phyloP scores from a whole-genome alignment of 768 basidiomycete genomes.

The Sutorius australiensis region DNA sequence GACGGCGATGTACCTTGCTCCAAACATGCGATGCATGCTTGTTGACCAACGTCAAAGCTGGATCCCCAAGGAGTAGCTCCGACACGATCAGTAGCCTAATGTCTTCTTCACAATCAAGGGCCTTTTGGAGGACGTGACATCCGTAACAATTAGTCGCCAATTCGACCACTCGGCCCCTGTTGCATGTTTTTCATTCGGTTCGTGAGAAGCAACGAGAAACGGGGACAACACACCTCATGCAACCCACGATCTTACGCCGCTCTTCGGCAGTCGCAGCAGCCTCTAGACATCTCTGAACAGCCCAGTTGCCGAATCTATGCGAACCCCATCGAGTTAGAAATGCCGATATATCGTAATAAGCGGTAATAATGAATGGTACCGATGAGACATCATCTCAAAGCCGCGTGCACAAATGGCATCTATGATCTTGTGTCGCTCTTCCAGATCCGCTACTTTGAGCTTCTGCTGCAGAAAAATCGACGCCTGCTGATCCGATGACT shows the following conservation, averaged over 20 bases:
- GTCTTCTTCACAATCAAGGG: constrained; percentile 87
- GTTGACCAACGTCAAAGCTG: constrained; percentile 81
- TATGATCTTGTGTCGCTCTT: constrained; percentile 78
- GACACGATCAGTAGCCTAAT: constrained; percentile 79
- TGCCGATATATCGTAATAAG: neutral
- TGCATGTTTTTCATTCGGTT: constrained; percentile 1
- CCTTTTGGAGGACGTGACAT: constrained; percentile 86
- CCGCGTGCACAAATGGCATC: constrained; percentile 82
- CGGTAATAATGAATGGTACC: constrained; percentile 37
- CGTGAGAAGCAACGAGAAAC: constrained; percentile 4
- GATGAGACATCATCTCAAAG: constrained; percentile 91
- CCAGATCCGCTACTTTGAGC: constrained; percentile 76
- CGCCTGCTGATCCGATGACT: constrained; percentile 86
- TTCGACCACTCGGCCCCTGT: constrained; percentile 77
- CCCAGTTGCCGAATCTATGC: constrained; percentile 86
- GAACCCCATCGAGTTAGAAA: constrained; percentile 6
- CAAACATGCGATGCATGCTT: constrained; percentile 91
- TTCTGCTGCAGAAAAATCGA: constrained; percentile 90
- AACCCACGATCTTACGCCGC: constrained; percentile 74
- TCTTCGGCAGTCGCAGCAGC: constrained; percentile 73
- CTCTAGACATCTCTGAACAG: constrained; percentile 83
- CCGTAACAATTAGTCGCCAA: constrained; percentile 88
- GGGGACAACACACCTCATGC: constrained; percentile 64
- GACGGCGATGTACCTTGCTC: constrained; percentile 61
- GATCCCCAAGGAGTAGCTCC: constrained; percentile 79